These are phyloP conservation scores for Thymus mandschuricus DNA, from an alignment of 257 asterid species.

Conservation along the genomic window DNA sequence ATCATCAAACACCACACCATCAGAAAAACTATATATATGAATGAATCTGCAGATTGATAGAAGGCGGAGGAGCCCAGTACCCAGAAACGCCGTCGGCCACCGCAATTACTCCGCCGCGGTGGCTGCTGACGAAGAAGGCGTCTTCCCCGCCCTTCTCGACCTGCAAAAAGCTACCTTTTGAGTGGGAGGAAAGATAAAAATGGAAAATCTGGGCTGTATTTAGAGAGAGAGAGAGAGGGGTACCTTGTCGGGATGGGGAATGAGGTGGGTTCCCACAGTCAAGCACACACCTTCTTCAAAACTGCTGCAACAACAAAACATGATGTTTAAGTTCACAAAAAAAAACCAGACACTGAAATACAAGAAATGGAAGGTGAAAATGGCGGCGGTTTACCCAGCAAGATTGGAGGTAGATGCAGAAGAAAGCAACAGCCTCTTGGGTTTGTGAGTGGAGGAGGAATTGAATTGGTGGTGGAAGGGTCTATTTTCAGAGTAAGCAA, in stretches of 20 bases:
- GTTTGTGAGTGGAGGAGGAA: conserved; percentile 30
- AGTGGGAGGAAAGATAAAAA: background rate
- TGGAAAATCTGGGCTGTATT: background rate
- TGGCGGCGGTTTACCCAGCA: conserved; percentile 35
- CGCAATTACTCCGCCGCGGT: conserved; percentile 76
- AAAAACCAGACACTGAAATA: background rate
- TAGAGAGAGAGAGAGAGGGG: background rate
- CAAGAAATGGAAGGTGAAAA: background rate
- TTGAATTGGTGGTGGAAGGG: conserved; percentile 1
- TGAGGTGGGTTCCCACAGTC: conserved; percentile 64
- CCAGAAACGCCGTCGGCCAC: conserved; percentile 99
- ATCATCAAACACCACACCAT: background rate
- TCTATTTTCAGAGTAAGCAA: background rate
- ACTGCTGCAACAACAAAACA: conserved; percentile 29
- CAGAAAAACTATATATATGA: background rate
- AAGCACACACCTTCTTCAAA: conserved; percentile 60
- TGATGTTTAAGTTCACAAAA: background rate
- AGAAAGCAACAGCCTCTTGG: conserved; percentile 25
- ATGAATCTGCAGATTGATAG: background rate
- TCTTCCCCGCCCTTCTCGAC: conserved; percentile 94
- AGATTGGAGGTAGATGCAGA: conserved; percentile 41
- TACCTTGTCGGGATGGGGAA: conserved; percentile 94
- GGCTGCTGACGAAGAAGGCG: conserved; percentile 71
- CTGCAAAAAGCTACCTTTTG: conserved; percentile 36
- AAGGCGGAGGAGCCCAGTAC: conserved; percentile 33